phyloP scores from a whole-genome alignment of 148 eudicot genomes.

The Nyssa sinensis region DNA sequence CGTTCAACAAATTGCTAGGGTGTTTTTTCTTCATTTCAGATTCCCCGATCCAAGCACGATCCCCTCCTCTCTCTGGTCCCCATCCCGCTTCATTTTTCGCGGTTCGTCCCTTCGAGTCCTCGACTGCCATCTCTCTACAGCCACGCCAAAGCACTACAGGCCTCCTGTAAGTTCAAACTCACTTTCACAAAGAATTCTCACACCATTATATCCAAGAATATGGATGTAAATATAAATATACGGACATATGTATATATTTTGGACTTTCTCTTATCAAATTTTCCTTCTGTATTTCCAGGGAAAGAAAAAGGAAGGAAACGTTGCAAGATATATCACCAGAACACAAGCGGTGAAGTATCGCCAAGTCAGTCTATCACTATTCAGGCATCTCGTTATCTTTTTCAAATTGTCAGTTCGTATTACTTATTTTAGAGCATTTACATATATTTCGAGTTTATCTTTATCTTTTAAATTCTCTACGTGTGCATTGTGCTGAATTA shows the following conservation, averaged over 20 bases:
- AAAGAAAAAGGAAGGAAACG: conserved; percentile 96
- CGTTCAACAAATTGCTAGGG: no score
- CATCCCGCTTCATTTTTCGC: no score
- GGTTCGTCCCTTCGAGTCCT: no score
- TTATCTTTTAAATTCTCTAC: neutral
- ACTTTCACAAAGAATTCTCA: no score
- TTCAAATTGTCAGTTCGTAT: no score
- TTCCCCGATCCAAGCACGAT: no score
- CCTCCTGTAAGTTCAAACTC: conserved; percentile 46
- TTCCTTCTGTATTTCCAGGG: conserved; percentile 41
- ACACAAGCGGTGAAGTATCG: conserved; percentile 80
- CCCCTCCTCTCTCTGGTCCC: no score
- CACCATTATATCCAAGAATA: no score
- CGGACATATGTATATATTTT: neutral
- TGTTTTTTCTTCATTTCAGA: no score
- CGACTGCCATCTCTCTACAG: no score
- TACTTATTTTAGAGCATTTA: neutral
- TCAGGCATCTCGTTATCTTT: conserved; percentile 62
- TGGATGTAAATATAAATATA: no score
- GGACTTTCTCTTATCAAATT: neutral
- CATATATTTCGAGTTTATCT: neutral
- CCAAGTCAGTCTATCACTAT: conserved; percentile 71
- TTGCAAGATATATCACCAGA: conserved; percentile 78
- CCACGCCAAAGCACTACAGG: conserved; percentile 80
- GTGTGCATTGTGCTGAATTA: neutral